phyloP scores from a whole-genome alignment of 192 early-diverging fungal species.

The Spizellomyces sp. region DNA sequence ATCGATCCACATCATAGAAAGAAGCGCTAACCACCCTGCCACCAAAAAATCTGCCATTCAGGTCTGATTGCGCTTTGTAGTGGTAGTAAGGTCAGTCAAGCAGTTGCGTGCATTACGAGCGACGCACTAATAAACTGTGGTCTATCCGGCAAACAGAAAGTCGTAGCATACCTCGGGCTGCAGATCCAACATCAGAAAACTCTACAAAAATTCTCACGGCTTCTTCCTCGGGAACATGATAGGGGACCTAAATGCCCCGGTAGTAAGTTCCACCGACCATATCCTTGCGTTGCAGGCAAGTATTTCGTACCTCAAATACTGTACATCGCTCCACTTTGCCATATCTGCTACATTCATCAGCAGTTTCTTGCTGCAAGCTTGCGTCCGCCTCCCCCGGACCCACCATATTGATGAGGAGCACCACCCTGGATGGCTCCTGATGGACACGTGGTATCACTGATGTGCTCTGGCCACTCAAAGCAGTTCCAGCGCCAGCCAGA shows the following conservation, averaged over 20 bases:
- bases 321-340: conserved; percentile 70
- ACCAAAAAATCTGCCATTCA: conserved; percentile 79
- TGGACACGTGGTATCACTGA: no score
- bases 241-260: conserved; percentile 5
- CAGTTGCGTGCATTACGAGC: no score
- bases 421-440: conserved; percentile 31
- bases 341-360: conserved; percentile 77
- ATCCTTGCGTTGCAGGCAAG: no score
- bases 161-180: conserved; percentile 18
- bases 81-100: no score
- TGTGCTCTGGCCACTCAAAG: no score
- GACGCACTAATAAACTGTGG: no score
- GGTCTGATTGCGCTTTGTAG: conserved; percentile 24
- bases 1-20: conserved; percentile 63
- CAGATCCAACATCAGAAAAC: conserved; percentile 55
- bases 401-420: conserved; percentile 78
- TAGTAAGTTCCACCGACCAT: no score
- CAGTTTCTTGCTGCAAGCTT: conserved; percentile 71
- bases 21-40: conserved; percentile 64
- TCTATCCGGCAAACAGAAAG: conserved; percentile 1
- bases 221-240: conserved; percentile 59
- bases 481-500: no score
- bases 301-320: conserved; percentile 58
- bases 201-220: conserved; percentile 83
- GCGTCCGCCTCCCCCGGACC: conserved; percentile 79